These are phyloP conservation scores for Myotisia sp. DNA, from an alignment of 2,329 filamentous ascomycete genomes.

Conservation along the genomic window DNA sequence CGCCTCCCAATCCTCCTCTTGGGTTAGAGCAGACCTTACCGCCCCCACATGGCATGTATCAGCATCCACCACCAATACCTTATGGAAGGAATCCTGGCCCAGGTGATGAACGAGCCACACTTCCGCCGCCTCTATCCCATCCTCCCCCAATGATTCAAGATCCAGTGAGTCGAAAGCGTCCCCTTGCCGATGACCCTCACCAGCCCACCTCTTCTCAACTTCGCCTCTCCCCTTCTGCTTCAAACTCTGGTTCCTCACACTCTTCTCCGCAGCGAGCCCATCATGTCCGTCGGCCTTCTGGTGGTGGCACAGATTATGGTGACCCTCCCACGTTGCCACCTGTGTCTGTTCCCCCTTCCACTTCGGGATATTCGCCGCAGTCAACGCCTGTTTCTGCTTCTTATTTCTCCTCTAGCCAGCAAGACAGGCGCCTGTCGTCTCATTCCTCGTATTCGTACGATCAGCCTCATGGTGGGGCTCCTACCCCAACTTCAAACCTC, in stretches of 20 bases:
- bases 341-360: slow-evolving; percentile 32
- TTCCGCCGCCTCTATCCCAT: slow-evolving; percentile 24
- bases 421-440: slow-evolving; percentile 32
- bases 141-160: slow-evolving; percentile 24
- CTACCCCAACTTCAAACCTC: slow-evolving; percentile 13
- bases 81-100: too few species aligned
- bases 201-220: slow-evolving; percentile 8
- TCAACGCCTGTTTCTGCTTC: slow-evolving; percentile 19
- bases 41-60: slow-evolving; percentile 29
- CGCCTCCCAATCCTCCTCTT: slow-evolving; percentile 14
- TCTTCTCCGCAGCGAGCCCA: slow-evolving; percentile 25
- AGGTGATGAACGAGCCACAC: slow-evolving; percentile 15
- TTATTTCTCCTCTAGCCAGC: slow-evolving; percentile 25
- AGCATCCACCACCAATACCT: slow-evolving; percentile 19
- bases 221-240: slow-evolving; percentile 13
- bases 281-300: slow-evolving; percentile 30
- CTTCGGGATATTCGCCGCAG: slow-evolving; percentile 30
- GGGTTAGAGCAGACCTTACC: slow-evolving; percentile 24
- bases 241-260: slow-evolving; percentile 19
- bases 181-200: slow-evolving; percentile 12
- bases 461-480: slow-evolving; percentile 23
- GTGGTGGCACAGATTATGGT: slow-evolving; percentile 33
- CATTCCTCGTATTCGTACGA: slow-evolving; percentile 33
- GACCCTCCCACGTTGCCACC: slow-evolving; percentile 34
- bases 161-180: slow-evolving; percentile 31